Evolutionary conservation across 345 rosid species (phyloP), one percentile per base, ranked within the genome.

Genomic region (Populus pruinosa): DNA sequence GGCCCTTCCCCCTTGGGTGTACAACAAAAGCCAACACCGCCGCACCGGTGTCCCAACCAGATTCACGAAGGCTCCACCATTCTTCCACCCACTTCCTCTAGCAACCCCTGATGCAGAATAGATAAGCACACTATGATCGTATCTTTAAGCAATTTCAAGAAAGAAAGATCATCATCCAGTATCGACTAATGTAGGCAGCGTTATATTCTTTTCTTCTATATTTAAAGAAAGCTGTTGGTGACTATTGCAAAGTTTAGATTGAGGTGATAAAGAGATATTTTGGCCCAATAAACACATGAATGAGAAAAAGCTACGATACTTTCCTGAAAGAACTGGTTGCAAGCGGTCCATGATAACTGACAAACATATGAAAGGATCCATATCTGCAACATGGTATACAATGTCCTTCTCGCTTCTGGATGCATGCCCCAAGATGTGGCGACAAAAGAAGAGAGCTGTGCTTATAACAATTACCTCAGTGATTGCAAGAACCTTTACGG

Each of bases 51-150:
- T 61, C 31, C 88, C 91, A 4, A 80, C 44, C 1, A 86, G 55
- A 63, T 84, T 86, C 17, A 77, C 81, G 35, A 59, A 61, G 8
- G 88, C 88, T 21, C 89, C 89, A 1, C 78, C 62, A 13, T 79
- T 79, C 69, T 82, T 88, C 91, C 87, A 78, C 50, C 87, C 88
- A 70, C 91, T 73, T 74, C 89, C 89, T 59, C 91, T 82, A 2
- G 78, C 81, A 47, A 61, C 76, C 33, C 33, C 33, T 31, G 33
- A 31, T 31, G 4, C 33, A 31, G 33, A 31, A 31, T 31, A 31
- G 4, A 31, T 31, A 31, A 31, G 33, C 33, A 31, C 33, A 20
- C 90, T 47, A 86, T 82, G 80, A 10, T 7, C 20, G 55, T 39
- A 47, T 47, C 10, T 27, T 21, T 6, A 59, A 59, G 9, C 27